Evolutionary conservation across 352 stramenopile species (phyloP).

Genomic region (Phytophthora pistaciae): DNA sequence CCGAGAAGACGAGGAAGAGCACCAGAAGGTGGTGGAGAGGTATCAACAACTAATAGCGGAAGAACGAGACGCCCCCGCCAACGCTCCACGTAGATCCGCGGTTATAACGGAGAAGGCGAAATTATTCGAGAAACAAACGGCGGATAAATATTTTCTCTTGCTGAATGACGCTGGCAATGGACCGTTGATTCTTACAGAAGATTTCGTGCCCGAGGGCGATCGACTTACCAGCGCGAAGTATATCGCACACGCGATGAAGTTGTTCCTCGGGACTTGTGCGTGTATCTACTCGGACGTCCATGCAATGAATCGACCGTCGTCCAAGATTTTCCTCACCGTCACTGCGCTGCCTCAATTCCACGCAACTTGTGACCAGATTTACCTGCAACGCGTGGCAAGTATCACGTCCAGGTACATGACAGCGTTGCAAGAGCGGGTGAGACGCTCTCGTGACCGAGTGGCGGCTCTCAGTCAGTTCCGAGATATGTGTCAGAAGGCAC

Average conservation of each 20-base stretch:
- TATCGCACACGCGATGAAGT: background rate
- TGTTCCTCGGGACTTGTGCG: conserved; percentile 21
- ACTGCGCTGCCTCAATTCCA: conserved; percentile 51
- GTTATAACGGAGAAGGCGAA: conserved; percentile 37
- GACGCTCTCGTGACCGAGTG: conserved; percentile 50
- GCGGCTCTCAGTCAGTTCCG: conserved; percentile 38
- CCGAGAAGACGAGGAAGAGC: conserved; percentile 31
- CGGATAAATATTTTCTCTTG: conserved; percentile 49
- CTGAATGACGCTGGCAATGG: background rate
- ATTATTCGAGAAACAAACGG: conserved; percentile 28
- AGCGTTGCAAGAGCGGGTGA: conserved; percentile 45
- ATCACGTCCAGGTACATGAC: conserved; percentile 45
- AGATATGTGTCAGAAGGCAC: conserved; percentile 34
- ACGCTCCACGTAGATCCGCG: conserved; percentile 3
- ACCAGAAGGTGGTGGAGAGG: conserved; percentile 5
- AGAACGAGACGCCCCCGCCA: background rate
- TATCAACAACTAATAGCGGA: conserved; percentile 19
- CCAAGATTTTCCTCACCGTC: conserved; percentile 52
- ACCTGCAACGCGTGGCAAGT: conserved; percentile 52
- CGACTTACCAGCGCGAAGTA: conserved; percentile 2
- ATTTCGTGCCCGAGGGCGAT: background rate
- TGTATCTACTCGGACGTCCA: conserved; percentile 42
- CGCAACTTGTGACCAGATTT: conserved; percentile 56
- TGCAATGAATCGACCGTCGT: conserved; percentile 29
- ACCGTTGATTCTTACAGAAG: background rate